These are phyloP conservation scores for Gnomoniopsis smithogilvyi DNA, from an alignment of 2,329 filamentous ascomycete genomes.

Conservation along the genomic window DNA sequence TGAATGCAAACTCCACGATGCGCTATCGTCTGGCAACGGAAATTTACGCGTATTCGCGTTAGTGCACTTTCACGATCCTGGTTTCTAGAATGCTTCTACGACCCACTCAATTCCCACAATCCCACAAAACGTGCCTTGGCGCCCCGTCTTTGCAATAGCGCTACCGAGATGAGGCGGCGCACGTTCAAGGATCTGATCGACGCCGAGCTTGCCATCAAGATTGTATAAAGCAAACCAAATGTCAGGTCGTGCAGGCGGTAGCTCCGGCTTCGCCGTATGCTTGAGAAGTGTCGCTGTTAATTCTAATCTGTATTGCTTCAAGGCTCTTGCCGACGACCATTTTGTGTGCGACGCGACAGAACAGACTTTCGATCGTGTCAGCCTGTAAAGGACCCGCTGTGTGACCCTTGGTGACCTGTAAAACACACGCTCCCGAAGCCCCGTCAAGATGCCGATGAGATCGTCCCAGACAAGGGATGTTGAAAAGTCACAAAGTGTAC, in stretches of 20 bases:
- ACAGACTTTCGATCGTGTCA: not conserved
- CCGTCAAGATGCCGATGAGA: not conserved
- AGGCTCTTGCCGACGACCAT: not conserved
- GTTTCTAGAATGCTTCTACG: not conserved
- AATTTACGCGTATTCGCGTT: not conserved
- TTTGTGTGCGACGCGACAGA: not conserved
- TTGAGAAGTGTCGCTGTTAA: not conserved
- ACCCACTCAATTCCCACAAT: not conserved
- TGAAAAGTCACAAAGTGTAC: constrained; percentile 5
- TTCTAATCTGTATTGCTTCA: not conserved
- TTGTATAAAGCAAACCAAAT: not conserved
- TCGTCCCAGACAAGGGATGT: constrained; percentile 1
- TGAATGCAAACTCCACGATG: not conserved
- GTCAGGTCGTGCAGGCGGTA: not conserved
- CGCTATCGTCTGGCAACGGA: not conserved
- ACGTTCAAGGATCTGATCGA: not conserved
- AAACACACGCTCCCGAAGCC: not conserved
- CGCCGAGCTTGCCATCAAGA: not conserved
- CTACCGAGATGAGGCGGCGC: constrained; percentile 3
- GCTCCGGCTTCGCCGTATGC: not conserved
- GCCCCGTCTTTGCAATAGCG: not conserved
- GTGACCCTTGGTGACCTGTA: not conserved
- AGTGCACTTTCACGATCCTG: not conserved
- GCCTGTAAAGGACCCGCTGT: not conserved
- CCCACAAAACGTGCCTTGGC: not conserved